These are phyloP conservation scores for Nematocida parisii DNA, from an alignment of 371 early-diverging fungal genomes.

Conservation along the genomic window DNA sequence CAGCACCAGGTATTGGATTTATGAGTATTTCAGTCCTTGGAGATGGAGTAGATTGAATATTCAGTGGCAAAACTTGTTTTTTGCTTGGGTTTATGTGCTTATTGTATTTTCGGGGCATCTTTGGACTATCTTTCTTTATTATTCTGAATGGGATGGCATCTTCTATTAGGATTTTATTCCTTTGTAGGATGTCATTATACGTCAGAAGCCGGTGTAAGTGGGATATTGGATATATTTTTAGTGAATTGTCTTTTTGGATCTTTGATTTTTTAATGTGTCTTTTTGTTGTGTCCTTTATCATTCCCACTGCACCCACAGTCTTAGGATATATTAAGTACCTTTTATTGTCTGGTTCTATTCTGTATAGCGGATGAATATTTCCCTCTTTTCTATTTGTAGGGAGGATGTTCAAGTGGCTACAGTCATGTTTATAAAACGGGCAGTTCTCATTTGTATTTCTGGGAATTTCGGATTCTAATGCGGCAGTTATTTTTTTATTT, in stretches of 20 bases:
- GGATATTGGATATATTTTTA: conserved; percentile 34
- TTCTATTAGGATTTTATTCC: neutral
- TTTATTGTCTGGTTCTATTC: conserved; percentile 11
- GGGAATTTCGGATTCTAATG: neutral
- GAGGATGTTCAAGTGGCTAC: neutral
- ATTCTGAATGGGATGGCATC: conserved; percentile 17
- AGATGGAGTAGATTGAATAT: too few relatives aligned
- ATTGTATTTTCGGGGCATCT: neutral
- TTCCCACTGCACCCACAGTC: conserved; percentile 26
- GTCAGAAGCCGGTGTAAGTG: conserved; percentile 28
- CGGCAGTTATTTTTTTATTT: conserved; percentile 5
- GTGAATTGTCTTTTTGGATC: conserved; percentile 1
- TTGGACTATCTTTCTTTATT: neutral
- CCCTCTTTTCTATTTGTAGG: conserved; percentile 36
- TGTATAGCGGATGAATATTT: conserved; percentile 29
- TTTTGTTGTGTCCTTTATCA: conserved; percentile 19
- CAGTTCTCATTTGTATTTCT: neutral
- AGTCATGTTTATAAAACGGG: conserved; percentile 27
- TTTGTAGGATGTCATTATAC: neutral
- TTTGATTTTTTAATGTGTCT: conserved; percentile 5
- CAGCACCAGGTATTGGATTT: too few relatives aligned
- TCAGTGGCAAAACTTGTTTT: too few relatives aligned
- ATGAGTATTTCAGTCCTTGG: too few relatives aligned
- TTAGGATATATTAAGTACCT: conserved; percentile 37
- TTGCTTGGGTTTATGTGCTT: neutral